Evolutionary conservation across 2,329 filamentous ascomycete genomes (phyloP).

Genomic region (Aspergillus phoenicis): DNA sequence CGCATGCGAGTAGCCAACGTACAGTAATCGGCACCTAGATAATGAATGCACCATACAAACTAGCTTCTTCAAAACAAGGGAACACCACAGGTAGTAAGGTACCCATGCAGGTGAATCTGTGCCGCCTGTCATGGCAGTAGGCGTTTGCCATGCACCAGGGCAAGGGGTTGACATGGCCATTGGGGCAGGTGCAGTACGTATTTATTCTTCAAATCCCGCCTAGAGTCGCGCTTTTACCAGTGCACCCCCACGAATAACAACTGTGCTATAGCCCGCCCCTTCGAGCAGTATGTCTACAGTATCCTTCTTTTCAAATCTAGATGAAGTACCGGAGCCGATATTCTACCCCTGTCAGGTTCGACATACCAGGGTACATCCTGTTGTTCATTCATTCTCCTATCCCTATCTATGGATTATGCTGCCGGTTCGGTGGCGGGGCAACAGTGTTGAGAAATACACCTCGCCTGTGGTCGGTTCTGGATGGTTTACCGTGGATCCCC

Average conservation of each 20-base stretch:
- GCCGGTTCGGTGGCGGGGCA: neutral
- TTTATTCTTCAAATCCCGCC: no score
- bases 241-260: neutral
- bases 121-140: no score
- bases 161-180: no score
- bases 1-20: no score
- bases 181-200: no score
- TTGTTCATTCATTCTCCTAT: constrained; percentile 1
- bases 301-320: neutral
- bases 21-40: no score
- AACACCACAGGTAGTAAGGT: no score
- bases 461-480: neutral
- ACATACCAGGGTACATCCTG: neutral
- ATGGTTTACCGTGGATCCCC: neutral
- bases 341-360: constrained; percentile 4
- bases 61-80: no score
- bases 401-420: constrained; percentile 3
- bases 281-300: neutral
- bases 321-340: neutral
- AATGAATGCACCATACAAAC: no score
- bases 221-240: no score
- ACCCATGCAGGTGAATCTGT: no score
- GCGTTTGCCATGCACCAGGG: no score
- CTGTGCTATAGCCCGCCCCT: neutral
- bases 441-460: neutral